phyloP scores from a whole-genome alignment of 2,329 filamentous ascomycete genomes.

The Chaetomiaceae sp. region DNA sequence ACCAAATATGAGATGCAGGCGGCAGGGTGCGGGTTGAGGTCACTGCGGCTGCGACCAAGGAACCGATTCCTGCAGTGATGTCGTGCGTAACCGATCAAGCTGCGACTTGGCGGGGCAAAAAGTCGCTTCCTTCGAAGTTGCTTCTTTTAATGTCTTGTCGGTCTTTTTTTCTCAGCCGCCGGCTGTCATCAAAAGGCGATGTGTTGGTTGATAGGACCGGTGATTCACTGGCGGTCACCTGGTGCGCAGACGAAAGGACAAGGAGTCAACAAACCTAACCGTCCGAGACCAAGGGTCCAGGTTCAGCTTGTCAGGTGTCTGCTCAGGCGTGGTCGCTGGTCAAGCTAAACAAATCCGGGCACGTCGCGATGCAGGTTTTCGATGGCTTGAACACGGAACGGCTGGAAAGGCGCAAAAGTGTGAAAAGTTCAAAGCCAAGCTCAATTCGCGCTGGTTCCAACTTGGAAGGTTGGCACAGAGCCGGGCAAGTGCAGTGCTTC shows the following conservation, averaged over 20 bases:
- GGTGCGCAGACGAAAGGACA: too few species aligned
- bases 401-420: not conserved
- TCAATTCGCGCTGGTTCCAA: too few species aligned
- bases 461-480: constrained; percentile 13
- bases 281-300: too few species aligned
- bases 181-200: constrained; percentile 26
- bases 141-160: not conserved
- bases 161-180: constrained; percentile 20
- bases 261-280: too few species aligned
- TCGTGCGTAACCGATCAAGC: constrained; percentile 11
- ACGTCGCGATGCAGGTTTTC: not conserved
- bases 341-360: too few species aligned
- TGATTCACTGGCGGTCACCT: constrained; percentile 8
- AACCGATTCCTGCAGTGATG: constrained; percentile 12
- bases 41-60: constrained; percentile 25
- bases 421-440: constrained; percentile 6
- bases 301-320: too few species aligned
- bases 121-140: not conserved
- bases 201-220: too few species aligned
- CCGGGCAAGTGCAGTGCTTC: not conserved
- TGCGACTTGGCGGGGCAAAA: not conserved
- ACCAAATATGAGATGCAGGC: constrained; percentile 7
- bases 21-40: constrained; percentile 22
- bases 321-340: too few species aligned
- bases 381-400: not conserved